phyloP scores from a whole-genome alignment of 2,329 filamentous ascomycete genomes.

The Arthroderma sp. region DNA sequence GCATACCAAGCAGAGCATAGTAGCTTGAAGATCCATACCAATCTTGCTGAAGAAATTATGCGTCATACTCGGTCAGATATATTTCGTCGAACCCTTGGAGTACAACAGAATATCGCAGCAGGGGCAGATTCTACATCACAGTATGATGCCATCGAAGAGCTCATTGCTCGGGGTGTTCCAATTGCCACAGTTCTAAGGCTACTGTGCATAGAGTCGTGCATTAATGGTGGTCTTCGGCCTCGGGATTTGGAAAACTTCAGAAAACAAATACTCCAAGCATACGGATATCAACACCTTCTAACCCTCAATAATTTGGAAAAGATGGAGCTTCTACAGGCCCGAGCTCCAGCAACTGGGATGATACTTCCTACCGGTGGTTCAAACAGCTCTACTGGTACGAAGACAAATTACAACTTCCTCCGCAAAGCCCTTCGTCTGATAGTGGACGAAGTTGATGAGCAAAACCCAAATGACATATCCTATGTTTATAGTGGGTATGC shows the following conservation, averaged over 20 bases:
- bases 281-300: conserved; percentile 87
- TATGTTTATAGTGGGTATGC: conserved; percentile 98
- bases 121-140: conserved; percentile 80
- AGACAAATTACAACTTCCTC: conserved; percentile 82
- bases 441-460: conserved; percentile 91
- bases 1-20: conserved; percentile 88
- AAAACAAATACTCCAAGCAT: conserved; percentile 75
- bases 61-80: conserved; percentile 80
- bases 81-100: conserved; percentile 78
- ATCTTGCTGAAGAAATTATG: conserved; percentile 87
- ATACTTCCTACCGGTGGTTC: conserved; percentile 64
- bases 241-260: conserved; percentile 86
- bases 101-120: conserved; percentile 89
- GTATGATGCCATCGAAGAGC: conserved; percentile 80
- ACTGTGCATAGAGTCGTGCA: conserved; percentile 80
- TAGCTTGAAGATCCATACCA: conserved; percentile 82
- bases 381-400: conserved; percentile 45
- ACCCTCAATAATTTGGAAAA: conserved; percentile 83
- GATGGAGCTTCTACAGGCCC: conserved; percentile 69
- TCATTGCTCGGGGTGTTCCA: conserved; percentile 79
- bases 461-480: conserved; percentile 86
- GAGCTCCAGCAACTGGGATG: conserved; percentile 63
- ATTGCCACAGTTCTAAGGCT: conserved; percentile 71
- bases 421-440: conserved; percentile 80
- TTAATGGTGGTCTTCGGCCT: conserved; percentile 75